Conservation (phyloP, 768 basidiomycete species). For the Clitopilus passeckerianus region DNA sequence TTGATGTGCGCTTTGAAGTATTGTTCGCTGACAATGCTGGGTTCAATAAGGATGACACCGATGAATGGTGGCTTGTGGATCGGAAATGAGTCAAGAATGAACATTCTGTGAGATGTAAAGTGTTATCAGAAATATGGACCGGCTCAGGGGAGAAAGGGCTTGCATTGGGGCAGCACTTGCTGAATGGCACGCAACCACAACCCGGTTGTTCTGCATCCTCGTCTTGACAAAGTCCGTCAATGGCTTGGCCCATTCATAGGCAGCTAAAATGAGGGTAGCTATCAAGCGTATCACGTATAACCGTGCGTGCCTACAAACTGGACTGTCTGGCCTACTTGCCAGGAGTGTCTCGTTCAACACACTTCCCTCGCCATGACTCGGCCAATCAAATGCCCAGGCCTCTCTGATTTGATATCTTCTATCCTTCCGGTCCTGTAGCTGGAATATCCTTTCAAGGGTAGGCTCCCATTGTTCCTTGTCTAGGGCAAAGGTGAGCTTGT, state of each 20-base stretch:
- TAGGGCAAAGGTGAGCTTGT: conserved; percentile 4
- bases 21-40: conserved; percentile 21
- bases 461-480: conserved; percentile 38
- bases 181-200: not conserved
- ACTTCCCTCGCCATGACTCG: conserved; percentile 31
- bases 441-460: conserved; percentile 21
- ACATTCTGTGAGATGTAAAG: conserved; percentile 20
- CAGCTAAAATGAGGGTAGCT: too few relatives aligned
- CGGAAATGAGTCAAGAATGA: conserved; percentile 10
- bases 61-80: conserved; percentile 16
- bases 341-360: conserved; percentile 24
- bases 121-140: not conserved
- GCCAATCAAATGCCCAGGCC: conserved; percentile 36
- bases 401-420: conserved; percentile 25
- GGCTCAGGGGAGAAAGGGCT: not conserved
- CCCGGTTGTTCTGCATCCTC: not conserved
- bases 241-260: not conserved
- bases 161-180: not conserved
- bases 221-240: not conserved
- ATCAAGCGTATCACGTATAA: not conserved
- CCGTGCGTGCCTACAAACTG: conserved; percentile 13
- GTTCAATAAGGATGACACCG: conserved; percentile 26
- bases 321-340: conserved; percentile 10
- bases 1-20: conserved; percentile 16
- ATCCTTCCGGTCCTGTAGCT: conserved; percentile 13